These are phyloP conservation scores for Phytopythium ostracodes DNA, from an alignment of 352 stramenopile genomes.

Conservation along the genomic window DNA sequence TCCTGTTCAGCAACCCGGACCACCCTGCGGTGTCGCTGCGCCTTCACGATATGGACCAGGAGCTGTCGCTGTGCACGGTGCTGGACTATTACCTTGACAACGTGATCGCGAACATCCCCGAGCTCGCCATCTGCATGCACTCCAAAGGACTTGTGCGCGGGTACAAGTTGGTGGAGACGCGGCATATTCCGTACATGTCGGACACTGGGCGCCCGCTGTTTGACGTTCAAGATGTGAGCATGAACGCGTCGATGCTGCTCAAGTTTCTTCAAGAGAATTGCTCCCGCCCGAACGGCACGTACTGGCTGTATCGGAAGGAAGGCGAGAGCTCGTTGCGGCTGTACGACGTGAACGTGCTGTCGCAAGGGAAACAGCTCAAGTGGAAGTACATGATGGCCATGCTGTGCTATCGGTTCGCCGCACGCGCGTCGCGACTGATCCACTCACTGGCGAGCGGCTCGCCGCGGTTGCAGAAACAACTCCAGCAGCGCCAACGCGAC, in stretches of 20 bases:
- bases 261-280: conserved; percentile 87
- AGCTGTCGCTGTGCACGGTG: conserved; percentile 76
- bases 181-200: conserved; percentile 81
- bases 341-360: conserved; percentile 82
- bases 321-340: conserved; percentile 75
- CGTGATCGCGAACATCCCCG: conserved; percentile 84
- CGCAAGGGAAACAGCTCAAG: conserved; percentile 80
- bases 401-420: conserved; percentile 84
- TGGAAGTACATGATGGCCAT: conserved; percentile 92
- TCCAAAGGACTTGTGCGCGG: conserved; percentile 80
- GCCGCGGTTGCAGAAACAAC: conserved; percentile 51
- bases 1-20: conserved; percentile 82
- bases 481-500: conserved; percentile 72
- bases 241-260: conserved; percentile 84
- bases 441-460: conserved; percentile 53
- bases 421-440: conserved; percentile 58
- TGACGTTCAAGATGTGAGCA: conserved; percentile 81
- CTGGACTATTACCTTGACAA: conserved; percentile 88
- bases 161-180: conserved; percentile 83
- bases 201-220: conserved; percentile 56
- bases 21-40: conserved; percentile 80
- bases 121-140: conserved; percentile 85
- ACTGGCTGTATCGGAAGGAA: conserved; percentile 80
- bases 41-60: conserved; percentile 83
- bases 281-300: conserved; percentile 75